phyloP scores from a whole-genome alignment of 2,329 filamentous ascomycete genomes.

The Aureobasidium sp. region DNA sequence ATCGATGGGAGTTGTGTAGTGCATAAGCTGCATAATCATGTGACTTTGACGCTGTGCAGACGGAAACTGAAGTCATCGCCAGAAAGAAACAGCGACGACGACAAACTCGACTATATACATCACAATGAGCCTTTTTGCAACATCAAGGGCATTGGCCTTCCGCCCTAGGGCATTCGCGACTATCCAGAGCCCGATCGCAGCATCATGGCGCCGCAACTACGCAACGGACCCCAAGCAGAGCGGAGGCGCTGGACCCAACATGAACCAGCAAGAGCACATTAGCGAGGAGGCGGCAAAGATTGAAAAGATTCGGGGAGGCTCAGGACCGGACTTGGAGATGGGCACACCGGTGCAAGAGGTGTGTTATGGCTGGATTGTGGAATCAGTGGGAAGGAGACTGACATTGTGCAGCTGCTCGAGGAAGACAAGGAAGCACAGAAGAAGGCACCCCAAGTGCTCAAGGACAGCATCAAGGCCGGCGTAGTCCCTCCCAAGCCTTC shows the following conservation, averaged over 20 bases:
- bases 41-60: neutral
- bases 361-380: neutral
- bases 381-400: neutral
- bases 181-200: neutral
- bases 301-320: constrained; percentile 48
- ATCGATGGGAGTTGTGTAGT: neutral
- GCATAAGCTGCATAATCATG: neutral
- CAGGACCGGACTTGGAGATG: constrained; percentile 55
- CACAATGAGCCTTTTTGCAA: constrained; percentile 13
- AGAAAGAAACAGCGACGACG: neutral
- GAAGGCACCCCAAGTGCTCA: constrained; percentile 59
- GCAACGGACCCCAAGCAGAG: constrained; percentile 8
- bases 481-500: constrained; percentile 26
- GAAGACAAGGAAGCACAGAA: constrained; percentile 54
- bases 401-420: constrained; percentile 47
- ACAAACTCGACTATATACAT: neutral
- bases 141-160: constrained; percentile 12
- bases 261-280: constrained; percentile 50
- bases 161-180: constrained; percentile 3
- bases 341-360: constrained; percentile 61
- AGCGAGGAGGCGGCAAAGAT: constrained; percentile 58
- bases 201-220: constrained; percentile 12
- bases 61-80: constrained; percentile 9
- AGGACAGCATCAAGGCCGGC: constrained; percentile 46
- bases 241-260: constrained; percentile 37